Evolutionary conservation across 1,139 yeast genomes (phyloP).

Genomic region (Geotrichum carabidarum): DNA sequence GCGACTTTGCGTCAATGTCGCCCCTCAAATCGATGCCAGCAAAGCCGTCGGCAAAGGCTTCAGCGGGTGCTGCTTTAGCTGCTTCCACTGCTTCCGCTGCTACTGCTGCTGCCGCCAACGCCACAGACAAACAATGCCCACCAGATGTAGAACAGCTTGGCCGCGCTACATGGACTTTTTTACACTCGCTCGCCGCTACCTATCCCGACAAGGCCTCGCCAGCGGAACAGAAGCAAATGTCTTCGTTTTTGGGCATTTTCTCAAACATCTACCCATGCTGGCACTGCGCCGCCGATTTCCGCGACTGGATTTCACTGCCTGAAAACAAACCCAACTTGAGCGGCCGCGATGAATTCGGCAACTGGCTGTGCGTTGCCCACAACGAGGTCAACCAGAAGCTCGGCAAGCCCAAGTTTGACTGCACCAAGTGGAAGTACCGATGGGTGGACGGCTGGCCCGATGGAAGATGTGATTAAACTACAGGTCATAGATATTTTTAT

Average conservation of each 20-base stretch:
- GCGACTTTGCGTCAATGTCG: constrained; percentile 57
- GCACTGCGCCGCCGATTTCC: constrained; percentile 87
- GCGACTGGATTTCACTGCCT: constrained; percentile 48
- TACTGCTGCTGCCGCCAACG: constrained; percentile 13
- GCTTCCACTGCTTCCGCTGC: constrained; percentile 21
- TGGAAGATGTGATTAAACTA: constrained; percentile 18
- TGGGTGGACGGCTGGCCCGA: constrained; percentile 57
- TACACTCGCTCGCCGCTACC: constrained; percentile 85
- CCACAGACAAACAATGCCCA: constrained; percentile 41
- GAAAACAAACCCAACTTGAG: constrained; percentile 57
- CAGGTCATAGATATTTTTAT: neutral
- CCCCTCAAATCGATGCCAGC: neutral
- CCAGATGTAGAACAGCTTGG: constrained; percentile 85
- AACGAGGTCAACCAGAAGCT: constrained; percentile 80
- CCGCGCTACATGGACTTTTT: constrained; percentile 82
- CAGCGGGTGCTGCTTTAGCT: constrained; percentile 18
- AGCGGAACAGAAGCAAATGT: constrained; percentile 65
- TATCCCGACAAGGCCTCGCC: constrained; percentile 68
- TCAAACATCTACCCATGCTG: constrained; percentile 89
- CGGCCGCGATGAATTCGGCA: constrained; percentile 71
- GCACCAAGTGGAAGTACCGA: constrained; percentile 83
- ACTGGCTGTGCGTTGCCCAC: constrained; percentile 94
- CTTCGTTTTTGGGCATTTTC: constrained; percentile 62
- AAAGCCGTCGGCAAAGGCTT: neutral
- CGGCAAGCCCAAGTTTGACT: constrained; percentile 81